Evolutionary conservation across 2,329 filamentous ascomycete species (phyloP).

Genomic region (Myriosclerotinia scirpicola): DNA sequence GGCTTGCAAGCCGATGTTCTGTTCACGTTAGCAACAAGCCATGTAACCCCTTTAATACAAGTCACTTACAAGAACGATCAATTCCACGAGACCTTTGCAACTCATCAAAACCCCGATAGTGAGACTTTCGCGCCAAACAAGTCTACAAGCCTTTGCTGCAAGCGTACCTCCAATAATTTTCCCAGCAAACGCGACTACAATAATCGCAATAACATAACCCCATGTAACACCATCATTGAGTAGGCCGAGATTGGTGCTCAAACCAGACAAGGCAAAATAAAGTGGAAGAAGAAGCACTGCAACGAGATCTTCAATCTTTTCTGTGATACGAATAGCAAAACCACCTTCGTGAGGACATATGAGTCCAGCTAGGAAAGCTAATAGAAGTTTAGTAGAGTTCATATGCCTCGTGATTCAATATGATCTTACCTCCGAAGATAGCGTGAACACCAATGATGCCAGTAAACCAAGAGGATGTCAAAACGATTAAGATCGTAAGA

Average conservation of each 20-base stretch:
- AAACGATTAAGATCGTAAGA: conserved; percentile 74
- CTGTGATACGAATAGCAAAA: conserved; percentile 86
- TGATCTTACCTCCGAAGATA: conserved; percentile 67
- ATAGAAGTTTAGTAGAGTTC: conserved; percentile 11
- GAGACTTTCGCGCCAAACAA: conserved; percentile 88
- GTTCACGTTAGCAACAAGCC: conserved; percentile 16
- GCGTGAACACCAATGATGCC: conserved; percentile 89
- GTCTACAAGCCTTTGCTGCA: conserved; percentile 71
- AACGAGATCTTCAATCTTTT: conserved; percentile 92
- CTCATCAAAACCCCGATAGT: conserved; percentile 91
- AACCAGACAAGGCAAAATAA: conserved; percentile 89
- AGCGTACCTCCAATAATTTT: conserved; percentile 83
- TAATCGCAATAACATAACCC: conserved; percentile 85
- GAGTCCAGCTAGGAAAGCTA: conserved; percentile 79
- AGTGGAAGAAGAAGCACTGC: conserved; percentile 81
- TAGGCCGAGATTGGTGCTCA: conserved; percentile 84
- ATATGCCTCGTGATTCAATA: background rate
- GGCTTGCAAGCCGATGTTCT: conserved; percentile 81
- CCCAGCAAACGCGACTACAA: conserved; percentile 75
- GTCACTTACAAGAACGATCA: conserved; percentile 79
- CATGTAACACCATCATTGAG: conserved; percentile 79
- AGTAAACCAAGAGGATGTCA: conserved; percentile 83
- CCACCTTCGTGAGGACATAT: conserved; percentile 89
- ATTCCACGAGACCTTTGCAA: conserved; percentile 90
- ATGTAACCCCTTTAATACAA: background rate